Evolutionary conservation across 768 basidiomycete genomes (phyloP), one percentile per base, ranked within the genome.

Genomic region (Lentinula aciculospora): DNA sequence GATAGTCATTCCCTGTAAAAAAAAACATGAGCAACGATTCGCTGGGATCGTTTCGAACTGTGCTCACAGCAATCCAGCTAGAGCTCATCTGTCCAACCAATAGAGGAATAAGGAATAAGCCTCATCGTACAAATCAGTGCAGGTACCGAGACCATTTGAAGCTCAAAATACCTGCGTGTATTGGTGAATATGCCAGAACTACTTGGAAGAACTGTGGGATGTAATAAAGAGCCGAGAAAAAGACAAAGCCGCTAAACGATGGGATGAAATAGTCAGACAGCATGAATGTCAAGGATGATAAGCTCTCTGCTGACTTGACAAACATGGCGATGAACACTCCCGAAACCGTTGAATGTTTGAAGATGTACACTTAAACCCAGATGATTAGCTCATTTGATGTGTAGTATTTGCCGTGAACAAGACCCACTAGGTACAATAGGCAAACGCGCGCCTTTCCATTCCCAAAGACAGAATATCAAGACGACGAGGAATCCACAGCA

Each of bases 181-280:
- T 81, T 0, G 89, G 84, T 7, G 81, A 79, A 60, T 80, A 83
- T 4, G 83, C 84, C n/a, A 85, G 69, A 3, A 81, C 85, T 8
- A 88, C 81, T 70, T 90, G 88, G 70, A 89, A 87, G 66, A 82
- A 89, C 61, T 87, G 84, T 1, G 90, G 88, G 0, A 91, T 76
- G 63, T 88, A 89, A 67, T 83, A 89, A 12, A 88, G 66, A 8
- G 85, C 78, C 17, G 81, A 85, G 68, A 79, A 84, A 67, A 83
- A 84, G 2, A 84, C 72, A 60, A 84, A 79, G 25, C 82, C 83
- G 49, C 83, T 85, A 58, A 19, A 56, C n/a, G n/a, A n/a, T n/a
- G n/a, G n/a, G n/a, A n/a, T 32, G 19, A 27, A 3, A 48, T 32
- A 15, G 32, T 64, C 56, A 58, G 25, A 13, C 21, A 56, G 8